Conservation (phyloP, 2,329 filamentous ascomycete species). For the Fusarium anthophilum region DNA sequence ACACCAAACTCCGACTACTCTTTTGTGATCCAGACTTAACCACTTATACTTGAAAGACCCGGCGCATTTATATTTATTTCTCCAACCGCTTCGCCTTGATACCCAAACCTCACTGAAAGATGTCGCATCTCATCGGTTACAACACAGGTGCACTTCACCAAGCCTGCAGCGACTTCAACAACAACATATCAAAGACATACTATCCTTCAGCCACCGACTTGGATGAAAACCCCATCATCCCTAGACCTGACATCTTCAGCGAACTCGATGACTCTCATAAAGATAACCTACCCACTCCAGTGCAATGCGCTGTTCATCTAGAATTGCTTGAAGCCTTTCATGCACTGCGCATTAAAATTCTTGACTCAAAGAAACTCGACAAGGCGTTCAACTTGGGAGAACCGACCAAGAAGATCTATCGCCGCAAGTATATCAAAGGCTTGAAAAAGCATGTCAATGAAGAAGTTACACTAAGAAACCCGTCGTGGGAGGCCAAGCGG, state of each 20-base stretch:
- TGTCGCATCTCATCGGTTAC: constrained; percentile 30
- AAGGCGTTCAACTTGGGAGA: constrained; percentile 17
- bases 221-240: constrained; percentile 26
- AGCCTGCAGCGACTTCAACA: neutral
- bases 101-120: neutral
- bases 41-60: neutral
- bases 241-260: constrained; percentile 14
- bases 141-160: constrained; percentile 18
- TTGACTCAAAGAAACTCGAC: constrained; percentile 24
- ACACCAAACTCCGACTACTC: neutral
- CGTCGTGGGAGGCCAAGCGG: constrained; percentile 3
- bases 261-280: neutral
- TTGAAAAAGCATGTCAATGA: constrained; percentile 20
- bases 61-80: too few relatives aligned
- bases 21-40: neutral
- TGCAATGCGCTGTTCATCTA: constrained; percentile 63
- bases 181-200: neutral
- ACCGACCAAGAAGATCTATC: constrained; percentile 22
- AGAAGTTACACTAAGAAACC: constrained; percentile 5
- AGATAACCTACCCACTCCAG: constrained; percentile 17
- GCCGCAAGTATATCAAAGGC: constrained; percentile 13
- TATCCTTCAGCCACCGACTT: constrained; percentile 1
- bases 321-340: constrained; percentile 67
- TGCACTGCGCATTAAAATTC: constrained; percentile 52
- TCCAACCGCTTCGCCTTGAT: neutral